Evolutionary conservation across 345 rosid species (phyloP), one percentile per base, ranked within the genome.

Genomic region (Salix dunnii): DNA sequence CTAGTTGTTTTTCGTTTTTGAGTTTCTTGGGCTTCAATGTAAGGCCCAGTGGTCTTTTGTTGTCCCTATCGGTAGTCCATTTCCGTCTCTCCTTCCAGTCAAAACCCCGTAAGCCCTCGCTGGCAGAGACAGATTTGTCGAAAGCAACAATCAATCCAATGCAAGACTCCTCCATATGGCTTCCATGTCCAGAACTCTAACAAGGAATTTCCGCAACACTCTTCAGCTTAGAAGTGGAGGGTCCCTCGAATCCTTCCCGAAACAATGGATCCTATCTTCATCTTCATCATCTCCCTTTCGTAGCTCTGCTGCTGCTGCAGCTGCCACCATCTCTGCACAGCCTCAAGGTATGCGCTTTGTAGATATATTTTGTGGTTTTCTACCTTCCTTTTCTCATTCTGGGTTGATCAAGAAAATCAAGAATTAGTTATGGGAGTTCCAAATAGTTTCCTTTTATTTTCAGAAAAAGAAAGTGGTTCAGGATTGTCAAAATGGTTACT

Each of bases 401-500:
- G 40, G 72, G 72, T 72, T 65, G 62, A 76, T 55, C 62, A 35
- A 79, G 31, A 16, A 58, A 74, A 64, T 28, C 62, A 9, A 11
- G 38, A 20, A 21, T 3, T 23, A 18, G 17, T 35, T 68, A 48
- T 11, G 36, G 12, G 25, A n/a, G 9, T 23, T n/a, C 35, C 20
- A 10, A 20, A 48, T 21, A 10, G 28, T 51, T 31, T 18, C 21
- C 14, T 11, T 23, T 12, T 31, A 21, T 38, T n/a, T 0, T 23
- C 65, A 48, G 68, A 74, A 10, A 72, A 85, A 35, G 82, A 83
- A 77, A 64, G 84, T 77, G 78, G 87, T 30, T 85, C 83, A 21
- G 80, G 81, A 55, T 90, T 89, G 97, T 82, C 97, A 60, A 85
- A 82, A 33, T 84, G 93, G 86, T 78, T 94, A 68, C 84, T 96